Base-by-base conservation (phyloP, 148 eudicot species). In the Dianthus caryophyllus region DNA sequence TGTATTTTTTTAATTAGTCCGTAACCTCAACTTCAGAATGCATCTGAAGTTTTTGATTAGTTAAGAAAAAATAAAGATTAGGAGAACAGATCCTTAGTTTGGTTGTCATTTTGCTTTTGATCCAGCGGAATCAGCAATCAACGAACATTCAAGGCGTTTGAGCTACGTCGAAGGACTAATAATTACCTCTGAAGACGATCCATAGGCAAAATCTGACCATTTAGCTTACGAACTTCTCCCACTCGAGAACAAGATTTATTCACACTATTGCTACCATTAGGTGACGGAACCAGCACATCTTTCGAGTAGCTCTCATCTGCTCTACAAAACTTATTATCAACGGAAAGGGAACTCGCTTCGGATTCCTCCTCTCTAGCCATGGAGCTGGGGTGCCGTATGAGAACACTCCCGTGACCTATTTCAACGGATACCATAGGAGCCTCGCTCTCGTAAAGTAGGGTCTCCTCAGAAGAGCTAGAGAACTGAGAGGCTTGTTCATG, bases 391-490 rank as follows among this genome's bases (percentile, higher is more conserved):
- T 94, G 99, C 64, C 95, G 75, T 68, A 94, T 86, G 47, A 94
- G 96, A 52, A 94, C 89, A 84, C 97, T 90, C 66, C 99, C 99
- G 77, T 94, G 99, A 39, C 99, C 99, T 79, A 94, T 84, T 82
- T 94, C 99, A 80, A 94, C 97, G 20, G 99, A 94, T 20, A 88
- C 99, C 97, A 88, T 90, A 5, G 99, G 90, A 49, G 76, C 84
- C 70, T 94, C 92, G 69, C 84, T 88, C 76, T 86, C 97, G 51
- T 82, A 79, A 60, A 94, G 92, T 81, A 94, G 88, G 72, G 86
- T 96, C 36, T 90, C 97, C 77, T 94, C 97, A 18, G 96, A 84
- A 60, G 89, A 86, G 53, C 73, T 88, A 66, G 99, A 88, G 52
- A 88, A 68, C 43, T 84, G 79, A 20, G 96, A 88, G 26, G 85